These are phyloP conservation scores for Cocos nucifera DNA, from an alignment of 176 grass and related monocot genomes.

Conservation along the genomic window DNA sequence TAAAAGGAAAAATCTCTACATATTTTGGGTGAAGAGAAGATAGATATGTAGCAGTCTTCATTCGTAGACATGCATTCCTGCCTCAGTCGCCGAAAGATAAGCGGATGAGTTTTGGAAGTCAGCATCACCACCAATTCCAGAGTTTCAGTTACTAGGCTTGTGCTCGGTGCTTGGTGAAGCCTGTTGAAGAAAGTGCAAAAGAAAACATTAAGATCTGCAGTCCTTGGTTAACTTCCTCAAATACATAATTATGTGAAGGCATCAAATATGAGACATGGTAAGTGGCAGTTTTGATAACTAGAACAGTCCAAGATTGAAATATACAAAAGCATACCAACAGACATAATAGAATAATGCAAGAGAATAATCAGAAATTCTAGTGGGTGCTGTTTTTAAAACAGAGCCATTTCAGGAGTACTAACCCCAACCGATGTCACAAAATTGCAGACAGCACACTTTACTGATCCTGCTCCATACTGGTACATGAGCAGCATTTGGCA, in stretches of 20 bases:
- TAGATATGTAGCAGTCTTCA: constrained; percentile 11
- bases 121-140: neutral
- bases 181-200: constrained; percentile 20
- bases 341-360: constrained; percentile 7
- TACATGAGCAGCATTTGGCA: constrained; percentile 99
- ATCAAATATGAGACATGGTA: neutral
- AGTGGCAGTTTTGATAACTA: neutral
- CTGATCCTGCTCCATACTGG: constrained; percentile 91
- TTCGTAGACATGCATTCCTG: constrained; percentile 26
- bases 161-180: constrained; percentile 60
- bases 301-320: neutral
- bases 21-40: neutral
- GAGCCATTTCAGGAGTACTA: constrained; percentile 9
- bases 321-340: neutral
- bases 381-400: neutral
- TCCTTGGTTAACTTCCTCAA: no score
- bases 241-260: neutral
- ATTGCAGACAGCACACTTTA: constrained; percentile 89
- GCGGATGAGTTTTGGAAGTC: constrained; percentile 22
- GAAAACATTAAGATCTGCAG: neutral
- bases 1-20: constrained; percentile 63
- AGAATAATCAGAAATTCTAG: no score
- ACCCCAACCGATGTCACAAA: constrained; percentile 85
- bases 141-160: constrained; percentile 56
- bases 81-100: constrained; percentile 14